Conservation (phyloP, 345 rosid genomes). For the Eucalyptus marginata region DNA sequence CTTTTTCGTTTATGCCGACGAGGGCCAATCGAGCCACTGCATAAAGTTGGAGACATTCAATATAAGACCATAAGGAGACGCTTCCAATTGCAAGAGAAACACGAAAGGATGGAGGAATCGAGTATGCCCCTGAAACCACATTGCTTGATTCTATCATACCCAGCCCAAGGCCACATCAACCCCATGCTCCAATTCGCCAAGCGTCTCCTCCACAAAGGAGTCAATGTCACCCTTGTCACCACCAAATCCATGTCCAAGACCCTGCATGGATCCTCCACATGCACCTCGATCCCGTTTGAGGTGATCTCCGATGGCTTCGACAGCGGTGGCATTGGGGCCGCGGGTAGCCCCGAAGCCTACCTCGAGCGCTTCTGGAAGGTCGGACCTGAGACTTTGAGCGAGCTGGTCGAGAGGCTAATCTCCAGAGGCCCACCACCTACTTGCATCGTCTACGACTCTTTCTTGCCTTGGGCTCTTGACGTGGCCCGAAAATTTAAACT, state of each 20-base stretch:
- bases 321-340: neutral
- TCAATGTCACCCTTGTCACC: neutral
- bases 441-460: neutral
- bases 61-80: neutral
- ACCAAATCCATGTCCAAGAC: neutral
- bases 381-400: neutral
- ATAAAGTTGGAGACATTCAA: neutral
- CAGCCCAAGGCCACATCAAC: neutral
- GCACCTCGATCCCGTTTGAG: neutral
- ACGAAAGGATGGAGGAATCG: neutral
- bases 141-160: neutral
- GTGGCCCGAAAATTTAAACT: neutral
- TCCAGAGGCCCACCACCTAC: neutral
- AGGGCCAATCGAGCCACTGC: neutral
- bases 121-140: neutral
- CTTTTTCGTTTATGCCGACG: neutral
- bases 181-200: neutral
- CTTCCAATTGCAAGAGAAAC: neutral
- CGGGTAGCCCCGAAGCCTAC: neutral
- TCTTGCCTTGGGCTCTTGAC: neutral
- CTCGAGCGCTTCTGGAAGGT: neutral
- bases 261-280: neutral
- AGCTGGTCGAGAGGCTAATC: neutral
- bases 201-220: neutral
- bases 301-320: neutral